Base-by-base conservation (phyloP, 2,329 filamentous ascomycete genomes). In the Seiridium unicorne region DNA sequence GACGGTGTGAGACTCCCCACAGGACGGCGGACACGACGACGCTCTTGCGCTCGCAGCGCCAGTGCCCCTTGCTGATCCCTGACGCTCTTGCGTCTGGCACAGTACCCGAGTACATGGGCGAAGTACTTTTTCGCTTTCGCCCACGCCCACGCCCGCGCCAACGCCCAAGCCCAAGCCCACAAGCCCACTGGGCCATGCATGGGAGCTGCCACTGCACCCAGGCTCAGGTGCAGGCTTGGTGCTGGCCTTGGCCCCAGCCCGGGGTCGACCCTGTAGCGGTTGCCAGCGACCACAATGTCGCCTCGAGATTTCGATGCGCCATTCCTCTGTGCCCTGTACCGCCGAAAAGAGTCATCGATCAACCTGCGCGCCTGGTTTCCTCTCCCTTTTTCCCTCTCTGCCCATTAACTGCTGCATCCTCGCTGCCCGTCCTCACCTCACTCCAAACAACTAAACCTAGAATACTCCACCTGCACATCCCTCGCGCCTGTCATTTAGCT, bases 301-400 rank as follows among this genome's bases (percentile, higher is more conserved):
- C 57, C 32, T 44, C 38, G 44, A 51, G 44, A 51, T 57, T 60
- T 60, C 13, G 35, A 60, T 57, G 53, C 57, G 57, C 57, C 42
- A 53, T 59, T 53, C 40, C 49, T 53, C 18, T n/a, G 32, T 59
- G 57, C 48, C 32, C 57, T 53, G 57, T 54, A 54, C 51, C 42
- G 18, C 55, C 55, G 36, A 53, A 62, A 62, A 60, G 60, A 62
- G 60, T 62, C 60, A 62, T 62, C 58, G 60, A 62, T 62, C 58
- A 38, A 47, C 58, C 58, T 31, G 48, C 44, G 56, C 60, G 60
- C 54, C 48, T 47, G 31, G 60, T 40, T 53, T 57, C 53, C n/a
- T 51, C 34, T 51, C 51, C 58, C 36, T 47, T 55, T 51, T 59
- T 34, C 49, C 36, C 13, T 34, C 32, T 35, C 55, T 48, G 11